A percentile compares a stretch with the other conserved stretches of the same genome.
Conservation (phyloP, 352 stramenopile genomes). For the Albugo laibachii region DNA sequence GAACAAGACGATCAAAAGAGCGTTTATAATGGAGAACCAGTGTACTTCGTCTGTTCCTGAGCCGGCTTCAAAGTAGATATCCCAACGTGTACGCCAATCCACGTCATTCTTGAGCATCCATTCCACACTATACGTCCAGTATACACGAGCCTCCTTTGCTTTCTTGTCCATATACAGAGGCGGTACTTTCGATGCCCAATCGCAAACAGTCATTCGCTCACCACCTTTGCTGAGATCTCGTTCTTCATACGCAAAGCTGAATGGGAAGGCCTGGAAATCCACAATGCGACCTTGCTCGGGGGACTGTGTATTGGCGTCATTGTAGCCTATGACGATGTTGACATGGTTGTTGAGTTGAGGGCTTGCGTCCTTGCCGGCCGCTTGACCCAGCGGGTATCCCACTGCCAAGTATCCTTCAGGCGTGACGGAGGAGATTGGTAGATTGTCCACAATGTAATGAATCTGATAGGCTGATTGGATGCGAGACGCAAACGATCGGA, state of each 20-base stretch:
- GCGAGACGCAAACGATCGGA: slow-evolving; percentile 67
- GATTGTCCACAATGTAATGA: slow-evolving; percentile 95
- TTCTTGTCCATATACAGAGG: slow-evolving; percentile 69
- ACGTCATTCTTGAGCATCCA: slow-evolving; percentile 90
- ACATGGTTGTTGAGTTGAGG: slow-evolving; percentile 97
- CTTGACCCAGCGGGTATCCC: slow-evolving; percentile 78
- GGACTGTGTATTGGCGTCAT: slow-evolving; percentile 41
- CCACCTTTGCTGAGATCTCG: slow-evolving; percentile 32
- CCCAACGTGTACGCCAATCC: slow-evolving; percentile 96
- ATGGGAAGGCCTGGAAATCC: slow-evolving; percentile 95
- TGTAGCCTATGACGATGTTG: slow-evolving; percentile 97
- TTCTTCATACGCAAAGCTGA: slow-evolving; percentile 89
- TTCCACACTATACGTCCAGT: slow-evolving; percentile 96
- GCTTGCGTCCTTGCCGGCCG: slow-evolving; percentile 81
- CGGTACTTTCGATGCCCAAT: slow-evolving; percentile 40
- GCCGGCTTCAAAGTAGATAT: slow-evolving; percentile 93
- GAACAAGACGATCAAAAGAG: slow-evolving; percentile 98
- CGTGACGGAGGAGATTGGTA: slow-evolving; percentile 76
- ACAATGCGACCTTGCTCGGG: slow-evolving; percentile 90
- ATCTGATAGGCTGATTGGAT: slow-evolving; percentile 12
- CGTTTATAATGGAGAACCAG: slow-evolving; percentile 99
- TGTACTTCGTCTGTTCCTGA: slow-evolving; percentile 90
- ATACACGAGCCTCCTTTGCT: slow-evolving; percentile 64
- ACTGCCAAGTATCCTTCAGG: slow-evolving; percentile 44
- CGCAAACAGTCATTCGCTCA: slow-evolving; percentile 59